Percentiles rank a stretch among this genome's conserved stretches.
Conservation (phyloP, 164 flowering plant genomes). For the Dillenia suffruticosa region DNA sequence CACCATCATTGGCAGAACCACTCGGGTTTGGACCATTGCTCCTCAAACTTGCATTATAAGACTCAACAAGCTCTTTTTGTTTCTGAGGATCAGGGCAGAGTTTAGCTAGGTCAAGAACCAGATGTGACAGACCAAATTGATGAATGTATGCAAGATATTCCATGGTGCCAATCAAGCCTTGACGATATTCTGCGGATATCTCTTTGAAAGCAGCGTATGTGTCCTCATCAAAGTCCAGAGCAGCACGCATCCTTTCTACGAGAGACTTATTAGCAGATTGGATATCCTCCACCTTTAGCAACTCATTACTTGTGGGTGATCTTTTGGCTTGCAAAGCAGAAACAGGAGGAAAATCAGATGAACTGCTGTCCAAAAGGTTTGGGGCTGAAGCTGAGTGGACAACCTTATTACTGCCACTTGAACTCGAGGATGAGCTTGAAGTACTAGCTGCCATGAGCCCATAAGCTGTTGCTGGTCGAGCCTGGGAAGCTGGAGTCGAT, state of each 20-base stretch:
- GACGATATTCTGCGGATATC: conserved; percentile 68
- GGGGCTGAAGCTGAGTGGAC: conserved; percentile 49
- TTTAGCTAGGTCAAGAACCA: conserved; percentile 75
- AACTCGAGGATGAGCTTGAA: conserved; percentile 21
- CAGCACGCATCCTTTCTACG: conserved; percentile 71
- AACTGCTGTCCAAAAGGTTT: conserved; percentile 41
- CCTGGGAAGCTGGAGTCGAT: conserved; percentile 13
- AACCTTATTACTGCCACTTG: conserved; percentile 24
- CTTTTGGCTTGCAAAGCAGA: conserved; percentile 30
- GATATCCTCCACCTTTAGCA: conserved; percentile 44
- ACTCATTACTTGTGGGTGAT: conserved; percentile 14
- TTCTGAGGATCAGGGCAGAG: conserved; percentile 77
- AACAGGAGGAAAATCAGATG: conserved; percentile 59
- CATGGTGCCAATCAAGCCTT: conserved; percentile 46
- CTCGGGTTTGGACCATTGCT: conserved; percentile 18
- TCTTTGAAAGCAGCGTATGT: conserved; percentile 62
- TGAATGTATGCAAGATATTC: conserved; percentile 57
- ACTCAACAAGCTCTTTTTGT: conserved; percentile 74
- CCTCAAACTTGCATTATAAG: conserved; percentile 44
- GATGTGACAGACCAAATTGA: conserved; percentile 77
- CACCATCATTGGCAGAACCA: conserved; percentile 13
- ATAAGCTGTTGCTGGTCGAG: conserved; percentile 12
- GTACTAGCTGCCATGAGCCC: conserved; percentile 28
- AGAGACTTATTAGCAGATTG: conserved; percentile 73
- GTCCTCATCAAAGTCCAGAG: conserved; percentile 59